These are phyloP conservation scores for Hypocrella siamensis DNA, from an alignment of 2,329 filamentous ascomycete species.

Conservation along the genomic window DNA sequence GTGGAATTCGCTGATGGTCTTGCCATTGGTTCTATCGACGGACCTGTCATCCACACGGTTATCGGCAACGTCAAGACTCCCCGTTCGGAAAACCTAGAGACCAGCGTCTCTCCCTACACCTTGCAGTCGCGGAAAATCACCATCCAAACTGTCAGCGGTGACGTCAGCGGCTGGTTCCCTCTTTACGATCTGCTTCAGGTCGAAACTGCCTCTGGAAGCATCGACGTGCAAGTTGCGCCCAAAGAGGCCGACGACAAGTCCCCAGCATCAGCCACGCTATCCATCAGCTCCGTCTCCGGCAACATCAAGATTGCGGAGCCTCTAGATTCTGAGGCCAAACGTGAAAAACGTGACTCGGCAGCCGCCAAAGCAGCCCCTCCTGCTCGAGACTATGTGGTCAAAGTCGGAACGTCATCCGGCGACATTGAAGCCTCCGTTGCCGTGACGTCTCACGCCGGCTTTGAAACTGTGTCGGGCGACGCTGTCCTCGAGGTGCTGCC, in stretches of 20 bases:
- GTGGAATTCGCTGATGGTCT: slow-evolving; percentile 25
- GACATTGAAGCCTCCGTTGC: slow-evolving; percentile 23
- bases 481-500: slow-evolving; percentile 26
- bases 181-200: slow-evolving; percentile 32
- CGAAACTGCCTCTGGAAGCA: slow-evolving; percentile 25
- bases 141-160: slow-evolving; percentile 25
- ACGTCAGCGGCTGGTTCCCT: slow-evolving; percentile 32
- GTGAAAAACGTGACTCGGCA: no score
- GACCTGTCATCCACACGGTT: slow-evolving; percentile 17
- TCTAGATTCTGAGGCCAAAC: slow-evolving; percentile 11
- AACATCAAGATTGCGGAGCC: slow-evolving; percentile 24
- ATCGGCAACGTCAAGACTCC: slow-evolving; percentile 19
- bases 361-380: slow-evolving; percentile 18
- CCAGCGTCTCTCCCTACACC: slow-evolving; percentile 17
- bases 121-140: slow-evolving; percentile 26
- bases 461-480: slow-evolving; percentile 25
- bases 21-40: slow-evolving; percentile 14
- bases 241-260: slow-evolving; percentile 18
- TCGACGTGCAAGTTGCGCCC: slow-evolving; percentile 24
- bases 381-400: slow-evolving; percentile 29
- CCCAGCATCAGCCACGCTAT: slow-evolving; percentile 23
- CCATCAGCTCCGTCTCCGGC: slow-evolving; percentile 27
- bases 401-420: slow-evolving; percentile 28
- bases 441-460: slow-evolving; percentile 17
- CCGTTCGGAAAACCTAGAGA: slow-evolving; percentile 10